Evolutionary conservation across 1,284 basidiomycete genomes (phyloP).

Genomic region (Bondarzewia mesenterica): DNA sequence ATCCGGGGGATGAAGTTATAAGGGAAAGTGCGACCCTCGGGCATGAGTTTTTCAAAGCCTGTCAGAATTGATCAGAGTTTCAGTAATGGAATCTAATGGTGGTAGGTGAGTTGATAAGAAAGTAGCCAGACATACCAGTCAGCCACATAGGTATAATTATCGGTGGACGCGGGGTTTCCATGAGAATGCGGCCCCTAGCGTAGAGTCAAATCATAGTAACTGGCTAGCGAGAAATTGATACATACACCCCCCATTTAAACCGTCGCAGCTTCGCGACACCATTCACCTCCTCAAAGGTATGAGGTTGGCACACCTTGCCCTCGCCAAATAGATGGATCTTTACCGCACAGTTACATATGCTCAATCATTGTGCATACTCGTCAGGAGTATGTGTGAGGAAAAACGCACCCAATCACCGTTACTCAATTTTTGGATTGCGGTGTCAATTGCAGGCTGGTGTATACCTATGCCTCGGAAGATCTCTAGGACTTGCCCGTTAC

Average conservation of each 20-base stretch:
- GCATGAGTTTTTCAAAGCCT: slow-evolving; percentile 90
- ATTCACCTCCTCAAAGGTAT: slow-evolving; percentile 37
- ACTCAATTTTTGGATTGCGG: slow-evolving; percentile 74
- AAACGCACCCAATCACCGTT: slow-evolving; percentile 75
- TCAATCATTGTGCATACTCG: background rate
- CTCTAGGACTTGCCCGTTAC: slow-evolving; percentile 87
- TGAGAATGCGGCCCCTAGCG: slow-evolving; percentile 71
- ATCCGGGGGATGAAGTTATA: slow-evolving; percentile 63
- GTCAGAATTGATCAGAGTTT: slow-evolving; percentile 1
- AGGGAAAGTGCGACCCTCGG: slow-evolving; percentile 68
- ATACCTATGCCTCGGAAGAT: slow-evolving; percentile 88
- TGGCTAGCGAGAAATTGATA: slow-evolving; percentile 19
- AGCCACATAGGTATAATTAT: slow-evolving; percentile 94
- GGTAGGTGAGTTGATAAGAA: background rate
- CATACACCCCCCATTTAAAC: slow-evolving; percentile 97
- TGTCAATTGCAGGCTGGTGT: slow-evolving; percentile 82
- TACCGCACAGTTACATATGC: too few relatives aligned
- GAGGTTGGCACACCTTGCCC: slow-evolving; percentile 81
- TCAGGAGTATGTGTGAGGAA: background rate
- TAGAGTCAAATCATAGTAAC: slow-evolving; percentile 5
- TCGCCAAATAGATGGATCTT: slow-evolving; percentile 94
- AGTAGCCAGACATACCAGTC: slow-evolving; percentile 43
- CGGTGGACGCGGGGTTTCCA: slow-evolving; percentile 69
- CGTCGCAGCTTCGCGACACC: slow-evolving; percentile 49
- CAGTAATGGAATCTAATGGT: background rate